phyloP scores from a whole-genome alignment of 768 basidiomycete genomes.

The Lactarius vividus region DNA sequence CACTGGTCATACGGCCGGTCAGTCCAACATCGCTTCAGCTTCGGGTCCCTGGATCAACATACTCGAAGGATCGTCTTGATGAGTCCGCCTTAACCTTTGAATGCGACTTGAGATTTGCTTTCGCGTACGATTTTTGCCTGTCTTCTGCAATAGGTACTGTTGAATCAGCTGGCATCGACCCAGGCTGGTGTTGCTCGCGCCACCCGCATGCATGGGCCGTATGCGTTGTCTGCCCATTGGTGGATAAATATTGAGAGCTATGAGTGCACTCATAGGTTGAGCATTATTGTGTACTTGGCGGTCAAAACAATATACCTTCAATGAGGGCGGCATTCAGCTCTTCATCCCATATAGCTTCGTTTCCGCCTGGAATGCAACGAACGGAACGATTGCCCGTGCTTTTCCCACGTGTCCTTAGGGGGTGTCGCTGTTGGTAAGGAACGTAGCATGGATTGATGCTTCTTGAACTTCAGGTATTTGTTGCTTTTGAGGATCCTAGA shows the following conservation, averaged over 20 bases:
- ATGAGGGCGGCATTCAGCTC: constrained; percentile 26
- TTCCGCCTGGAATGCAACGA: constrained; percentile 27
- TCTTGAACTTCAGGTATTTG: background rate
- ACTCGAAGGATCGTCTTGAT: constrained; percentile 36
- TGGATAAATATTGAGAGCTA: constrained; percentile 27
- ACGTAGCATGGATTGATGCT: constrained; percentile 16
- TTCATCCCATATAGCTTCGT: constrained; percentile 28
- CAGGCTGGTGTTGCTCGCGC: constrained; percentile 24
- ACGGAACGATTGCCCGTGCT: constrained; percentile 27
- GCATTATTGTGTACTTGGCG: constrained; percentile 4
- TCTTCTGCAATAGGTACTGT: constrained; percentile 39
- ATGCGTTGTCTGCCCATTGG: constrained; percentile 28
- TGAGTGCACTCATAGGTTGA: background rate
- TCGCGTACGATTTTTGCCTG: constrained; percentile 39
- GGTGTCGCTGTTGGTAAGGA: constrained; percentile 19
- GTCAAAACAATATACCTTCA: constrained; percentile 24
- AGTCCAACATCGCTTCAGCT: background rate
- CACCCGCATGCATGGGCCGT: constrained; percentile 15
- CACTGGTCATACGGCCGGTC: constrained; percentile 12
- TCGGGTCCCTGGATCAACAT: constrained; percentile 29
- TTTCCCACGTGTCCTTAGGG: constrained; percentile 16
- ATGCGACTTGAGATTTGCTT: constrained; percentile 43
- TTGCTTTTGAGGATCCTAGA: constrained; percentile 10
- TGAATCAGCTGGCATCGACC: constrained; percentile 43
- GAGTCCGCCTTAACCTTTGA: constrained; percentile 38